Conservation (phyloP, 1,139 yeast genomes). For the Meyerozyma smithsonii region DNA sequence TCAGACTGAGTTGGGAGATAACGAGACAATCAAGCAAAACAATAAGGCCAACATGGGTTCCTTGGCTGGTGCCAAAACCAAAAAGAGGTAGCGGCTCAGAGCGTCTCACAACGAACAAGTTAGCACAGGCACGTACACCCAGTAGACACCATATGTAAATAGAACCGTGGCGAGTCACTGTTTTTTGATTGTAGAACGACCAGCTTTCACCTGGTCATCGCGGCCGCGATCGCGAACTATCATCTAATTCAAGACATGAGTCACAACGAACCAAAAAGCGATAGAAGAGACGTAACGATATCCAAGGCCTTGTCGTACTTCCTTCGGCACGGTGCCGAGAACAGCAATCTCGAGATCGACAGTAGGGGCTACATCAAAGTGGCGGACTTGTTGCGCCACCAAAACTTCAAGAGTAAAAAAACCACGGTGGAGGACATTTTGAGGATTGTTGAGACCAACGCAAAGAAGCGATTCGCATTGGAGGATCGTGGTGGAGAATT, state of each 20-base stretch:
- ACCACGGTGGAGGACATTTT: slow-evolving; percentile 55
- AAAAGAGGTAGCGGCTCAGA: slow-evolving; percentile 7
- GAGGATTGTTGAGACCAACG: slow-evolving; percentile 59
- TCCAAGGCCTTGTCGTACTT: slow-evolving; percentile 74
- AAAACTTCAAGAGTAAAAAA: slow-evolving; percentile 52
- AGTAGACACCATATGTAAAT: too few relatives aligned
- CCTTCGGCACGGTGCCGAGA: slow-evolving; percentile 79
- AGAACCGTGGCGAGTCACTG: neutral
- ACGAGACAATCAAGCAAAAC: slow-evolving; percentile 47
- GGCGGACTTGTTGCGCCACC: slow-evolving; percentile 48
- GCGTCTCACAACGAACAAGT: too few relatives aligned
- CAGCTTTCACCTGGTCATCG: too few relatives aligned
- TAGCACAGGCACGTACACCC: too few relatives aligned
- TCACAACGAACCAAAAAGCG: too few relatives aligned
- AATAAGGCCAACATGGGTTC: slow-evolving; percentile 34
- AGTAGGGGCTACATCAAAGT: slow-evolving; percentile 61
- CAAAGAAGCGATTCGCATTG: slow-evolving; percentile 63
- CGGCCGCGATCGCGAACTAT: neutral
- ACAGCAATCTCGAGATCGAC: slow-evolving; percentile 63
- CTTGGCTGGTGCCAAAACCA: slow-evolving; percentile 36
- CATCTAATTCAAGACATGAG: too few relatives aligned
- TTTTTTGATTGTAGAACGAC: neutral
- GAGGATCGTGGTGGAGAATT: slow-evolving; percentile 18
- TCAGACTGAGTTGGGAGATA: slow-evolving; percentile 87
- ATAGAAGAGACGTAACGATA: slow-evolving; percentile 52